Conservation (phyloP, 176 grass and related monocot genomes). For the Tillandsia leiboldiana region DNA sequence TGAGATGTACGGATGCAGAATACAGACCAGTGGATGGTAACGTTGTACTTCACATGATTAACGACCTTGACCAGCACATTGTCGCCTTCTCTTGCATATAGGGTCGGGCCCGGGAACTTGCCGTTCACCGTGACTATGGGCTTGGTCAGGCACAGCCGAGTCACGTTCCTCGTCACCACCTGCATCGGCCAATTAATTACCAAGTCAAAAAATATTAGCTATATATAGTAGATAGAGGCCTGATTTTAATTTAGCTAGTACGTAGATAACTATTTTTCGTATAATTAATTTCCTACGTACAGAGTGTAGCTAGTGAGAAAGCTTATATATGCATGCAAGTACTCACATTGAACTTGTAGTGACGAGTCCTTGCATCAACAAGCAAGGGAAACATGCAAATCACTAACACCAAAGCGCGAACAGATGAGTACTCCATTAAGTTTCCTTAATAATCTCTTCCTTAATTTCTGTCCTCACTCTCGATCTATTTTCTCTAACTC, state of each 20-base stretch:
- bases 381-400: constrained; percentile 29
- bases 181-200: constrained; percentile 6
- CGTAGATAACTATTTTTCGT: too few species aligned
- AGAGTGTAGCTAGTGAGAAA: not conserved
- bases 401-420: constrained; percentile 15
- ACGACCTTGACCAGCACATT: constrained; percentile 57
- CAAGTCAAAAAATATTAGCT: too few species aligned
- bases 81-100: constrained; percentile 62
- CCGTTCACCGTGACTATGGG: constrained; percentile 55
- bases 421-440: not conserved
- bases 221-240: too few species aligned
- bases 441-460: not conserved
- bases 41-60: constrained; percentile 50
- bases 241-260: too few species aligned
- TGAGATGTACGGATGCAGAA: constrained; percentile 4
- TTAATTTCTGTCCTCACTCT: not conserved
- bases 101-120: constrained; percentile 40
- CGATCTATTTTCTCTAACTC: not conserved
- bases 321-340: not conserved
- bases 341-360: constrained; percentile 77
- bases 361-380: constrained; percentile 28
- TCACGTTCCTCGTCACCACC: constrained; percentile 43
- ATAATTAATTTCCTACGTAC: not conserved
- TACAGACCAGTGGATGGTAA: constrained; percentile 62
- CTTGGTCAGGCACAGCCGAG: constrained; percentile 53